Evolutionary conservation across 768 basidiomycete species (phyloP), one percentile per base, ranked within the genome.

Genomic region (Mycena olivaceomarginata): DNA sequence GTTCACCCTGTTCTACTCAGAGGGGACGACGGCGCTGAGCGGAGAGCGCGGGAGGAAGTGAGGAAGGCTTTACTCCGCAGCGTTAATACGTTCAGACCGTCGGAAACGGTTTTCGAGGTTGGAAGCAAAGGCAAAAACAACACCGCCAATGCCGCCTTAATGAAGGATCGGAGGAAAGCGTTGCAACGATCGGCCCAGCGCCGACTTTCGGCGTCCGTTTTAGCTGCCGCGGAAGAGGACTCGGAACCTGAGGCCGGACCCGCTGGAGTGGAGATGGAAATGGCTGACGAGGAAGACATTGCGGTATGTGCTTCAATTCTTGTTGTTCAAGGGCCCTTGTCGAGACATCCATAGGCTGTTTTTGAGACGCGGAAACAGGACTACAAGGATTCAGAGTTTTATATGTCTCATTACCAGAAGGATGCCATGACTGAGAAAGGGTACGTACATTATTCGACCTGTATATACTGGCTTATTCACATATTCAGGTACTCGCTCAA

Each of bases 81-180:
- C n/a, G 93, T 99, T 64, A 94, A 92, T 78, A 88, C 94, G 7
- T 99, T 98, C 88, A 91, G 88, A 31, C 98, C 98, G 18, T 83
- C 89, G 0, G 98, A 99, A 84, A 99, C 98, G 0, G 94, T 98
- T 43, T 94, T 99, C 76, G 98, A 99, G 85, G 88, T 97, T 43
- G 96, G 95, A 0, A 91, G 92, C 12, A 93, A 96, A 80, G 95
- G 94, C 4, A 93, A 96, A 80, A 95, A 94, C 4, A 93, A 89
- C 72, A 83, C 86, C 0, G 89, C 87, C 4, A 93, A 92, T 69
- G 91, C 93, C 3, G 87, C 91, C 43, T 86, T 99, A 73, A 99
- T 99, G 98, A 95, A 95, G 84, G 93, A 95, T 79, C 90, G 98
- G 43, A 88, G 97, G 80, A 95, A 94, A 83, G 93, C 96, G 2